Evolutionary conservation across 2,329 filamentous ascomycete species (phyloP).

Genomic region (Aspergillus fijiensis): DNA sequence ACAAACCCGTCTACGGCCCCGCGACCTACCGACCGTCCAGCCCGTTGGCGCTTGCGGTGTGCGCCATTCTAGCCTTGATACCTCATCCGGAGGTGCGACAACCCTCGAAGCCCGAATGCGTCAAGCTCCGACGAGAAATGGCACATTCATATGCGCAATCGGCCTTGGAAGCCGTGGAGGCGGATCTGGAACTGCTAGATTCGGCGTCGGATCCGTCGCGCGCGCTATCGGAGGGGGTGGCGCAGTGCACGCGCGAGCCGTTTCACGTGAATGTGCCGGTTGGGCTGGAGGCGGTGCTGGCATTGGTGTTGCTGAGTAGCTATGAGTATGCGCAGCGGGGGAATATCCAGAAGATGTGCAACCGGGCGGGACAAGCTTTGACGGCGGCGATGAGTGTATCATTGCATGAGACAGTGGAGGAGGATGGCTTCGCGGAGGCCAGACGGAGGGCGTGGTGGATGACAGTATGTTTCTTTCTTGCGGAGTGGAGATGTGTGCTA

Average conservation of each 20-base stretch:
- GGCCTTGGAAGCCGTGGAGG: constrained; percentile 27
- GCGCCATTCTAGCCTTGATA: constrained; percentile 28
- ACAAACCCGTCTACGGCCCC: constrained; percentile 14
- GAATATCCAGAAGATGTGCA: constrained; percentile 32
- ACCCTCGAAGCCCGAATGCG: constrained; percentile 19
- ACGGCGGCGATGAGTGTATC: constrained; percentile 28
- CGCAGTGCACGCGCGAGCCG: constrained; percentile 9
- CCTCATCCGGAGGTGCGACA: constrained; percentile 25
- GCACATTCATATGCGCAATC: constrained; percentile 27
- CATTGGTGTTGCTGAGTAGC: constrained; percentile 28
- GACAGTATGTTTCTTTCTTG: constrained; percentile 17
- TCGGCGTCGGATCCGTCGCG: neutral
- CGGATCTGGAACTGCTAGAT: constrained; percentile 25
- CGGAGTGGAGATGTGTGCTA: neutral
- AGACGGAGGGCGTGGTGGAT: constrained; percentile 32
- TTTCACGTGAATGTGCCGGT: constrained; percentile 23
- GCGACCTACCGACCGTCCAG: constrained; percentile 22
- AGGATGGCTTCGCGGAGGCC: constrained; percentile 25
- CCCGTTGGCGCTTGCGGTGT: constrained; percentile 29
- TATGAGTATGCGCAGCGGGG: constrained; percentile 35
- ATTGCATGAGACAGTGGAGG: constrained; percentile 24
- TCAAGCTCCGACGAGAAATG: constrained; percentile 23
- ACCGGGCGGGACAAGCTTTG: constrained; percentile 30
- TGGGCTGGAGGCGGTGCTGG: constrained; percentile 26
- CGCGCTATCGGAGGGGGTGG: neutral